Conservation (phyloP, 495 filamentous ascomycete genomes). For the Aspergillus kassunensis region DNA sequence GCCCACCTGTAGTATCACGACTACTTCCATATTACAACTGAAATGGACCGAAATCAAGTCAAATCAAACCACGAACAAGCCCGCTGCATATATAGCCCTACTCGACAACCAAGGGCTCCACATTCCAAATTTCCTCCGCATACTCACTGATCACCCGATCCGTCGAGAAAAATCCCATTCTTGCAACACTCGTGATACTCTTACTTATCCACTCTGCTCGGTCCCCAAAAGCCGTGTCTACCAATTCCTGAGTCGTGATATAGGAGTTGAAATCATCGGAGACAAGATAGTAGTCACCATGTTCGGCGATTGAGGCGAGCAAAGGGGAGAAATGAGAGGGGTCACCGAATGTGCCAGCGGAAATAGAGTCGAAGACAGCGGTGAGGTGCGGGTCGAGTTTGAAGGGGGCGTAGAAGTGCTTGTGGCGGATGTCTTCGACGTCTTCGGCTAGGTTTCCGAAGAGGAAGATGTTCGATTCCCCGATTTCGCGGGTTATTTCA, state of each 20-base stretch:
- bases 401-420: conserved; percentile 78
- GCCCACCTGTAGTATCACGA: too few relatives aligned
- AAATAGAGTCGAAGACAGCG: conserved; percentile 80
- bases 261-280: conserved; percentile 96
- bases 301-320: conserved; percentile 76
- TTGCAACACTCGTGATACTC: conserved; percentile 77
- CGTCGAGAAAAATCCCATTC: conserved; percentile 96
- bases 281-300: conserved; percentile 96
- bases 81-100: conserved; percentile 21
- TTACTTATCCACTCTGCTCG: conserved; percentile 89
- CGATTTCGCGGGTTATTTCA: conserved; percentile 96
- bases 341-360: conserved; percentile 72
- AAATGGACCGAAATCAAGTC: neutral
- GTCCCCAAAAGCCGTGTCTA: conserved; percentile 86
- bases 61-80: neutral
- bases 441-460: conserved; percentile 96
- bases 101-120: conserved; percentile 63
- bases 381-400: conserved; percentile 69
- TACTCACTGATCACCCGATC: conserved; percentile 99
- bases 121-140: conserved; percentile 93
- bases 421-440: conserved; percentile 92
- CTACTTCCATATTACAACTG: too few relatives aligned
- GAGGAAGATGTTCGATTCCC: conserved; percentile 95
- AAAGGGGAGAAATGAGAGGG: conserved; percentile 71
- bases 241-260: conserved; percentile 78